Base-by-base conservation (phyloP, 23 red algal genomes). In the Gracilaria domingensis region DNA sequence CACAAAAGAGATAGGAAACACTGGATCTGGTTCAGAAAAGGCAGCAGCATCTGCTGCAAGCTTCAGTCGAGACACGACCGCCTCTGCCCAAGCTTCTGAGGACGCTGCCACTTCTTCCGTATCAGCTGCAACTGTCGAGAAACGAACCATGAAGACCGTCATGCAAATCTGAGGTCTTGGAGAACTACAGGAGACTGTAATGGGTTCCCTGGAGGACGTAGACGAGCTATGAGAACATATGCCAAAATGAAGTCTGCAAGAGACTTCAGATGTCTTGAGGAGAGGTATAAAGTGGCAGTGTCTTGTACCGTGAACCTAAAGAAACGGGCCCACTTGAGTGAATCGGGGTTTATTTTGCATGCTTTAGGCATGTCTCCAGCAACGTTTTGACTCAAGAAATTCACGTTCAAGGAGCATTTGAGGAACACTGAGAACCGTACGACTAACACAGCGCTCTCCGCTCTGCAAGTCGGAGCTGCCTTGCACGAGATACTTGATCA, bases 331-430 rank as follows among this genome's bases (percentile, higher is more conserved):
- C 84, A 84, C n/a, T 25, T 95, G 14, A 88, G 83, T 39, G 93
- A 95, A 74, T 76, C 84, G n/a, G 89, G 93, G 93, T 77, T 95
- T 28, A 87, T 70, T 47, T 74, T 95, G 40, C 93, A 95, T 38
- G 85, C 75, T n/a, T 84, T 89, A 74, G 82, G 66, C 18, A 69
- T 88, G 83, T 75, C 89, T 20, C 93, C 93, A 12, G 84, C 93
- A 0, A 77, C 93, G 23, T 83, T 81, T 33, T 78, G 89, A 14
- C 93, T 84, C 5, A 87, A 88, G 57, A 79, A 73, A 48, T 95
- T 95, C 57, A 89, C 75, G 37, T 83, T 73, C 58, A 73, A 75
- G 35, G 93, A 88, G 16, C 66, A 89, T 35, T 37, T 82, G 55
- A 78, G 50, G 16, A 62, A 55, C n/a, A 48, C 17, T 17, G 81